Evolutionary conservation across 495 filamentous ascomycete species (phyloP), one percentile per base, ranked within the genome.

Genomic region (Podospora comata): DNA sequence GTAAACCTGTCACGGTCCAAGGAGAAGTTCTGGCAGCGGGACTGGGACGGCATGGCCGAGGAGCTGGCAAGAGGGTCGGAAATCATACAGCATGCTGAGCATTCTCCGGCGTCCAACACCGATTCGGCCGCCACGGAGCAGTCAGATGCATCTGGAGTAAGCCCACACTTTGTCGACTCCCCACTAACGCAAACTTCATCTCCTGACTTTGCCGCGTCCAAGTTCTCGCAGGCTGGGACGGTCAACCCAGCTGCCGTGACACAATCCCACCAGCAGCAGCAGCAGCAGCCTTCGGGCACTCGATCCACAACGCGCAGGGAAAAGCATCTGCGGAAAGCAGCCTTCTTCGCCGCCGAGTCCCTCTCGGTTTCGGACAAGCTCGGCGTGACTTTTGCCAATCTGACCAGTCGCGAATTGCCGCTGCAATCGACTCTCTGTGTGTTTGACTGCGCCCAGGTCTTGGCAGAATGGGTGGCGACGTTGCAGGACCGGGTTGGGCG

Each of bases 391-490:
- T 97, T 93, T 76, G 91, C 92, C 5, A 90, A 96, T 68, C 89
- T 92, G 67, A 90, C 89, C 2, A 93, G 90, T 34, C 87, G 93
- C 32, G 95, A 98, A 73, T 83, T 99, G n/a, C 94, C 95, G 1
- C 83, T 98, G 28, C 93, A 96, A 71, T 94, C 93, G 16, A 92
- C 92, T 6, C 89, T 99, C 86, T 98, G 94, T 77, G 87, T 90
- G 15, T 96, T 97, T 75, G 95, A 99, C 73, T 98, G 95, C 73
- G 91, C 93, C n/a, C 93, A 97, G 74, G 93, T 99, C 0, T 88
- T 99, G 27, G 94, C 95, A 1, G 95, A 99, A 78, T 99, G 95
- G 95, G 87, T 96, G 56, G 91, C 91, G 16, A 97, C 94, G 0
- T 90, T 99, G 11, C 95, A 99, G 77, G 93, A 97, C 77, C 91